Evolutionary conservation across 441 rosid species (phyloP).

Genomic region (Pelargonium cotyledonis): DNA sequence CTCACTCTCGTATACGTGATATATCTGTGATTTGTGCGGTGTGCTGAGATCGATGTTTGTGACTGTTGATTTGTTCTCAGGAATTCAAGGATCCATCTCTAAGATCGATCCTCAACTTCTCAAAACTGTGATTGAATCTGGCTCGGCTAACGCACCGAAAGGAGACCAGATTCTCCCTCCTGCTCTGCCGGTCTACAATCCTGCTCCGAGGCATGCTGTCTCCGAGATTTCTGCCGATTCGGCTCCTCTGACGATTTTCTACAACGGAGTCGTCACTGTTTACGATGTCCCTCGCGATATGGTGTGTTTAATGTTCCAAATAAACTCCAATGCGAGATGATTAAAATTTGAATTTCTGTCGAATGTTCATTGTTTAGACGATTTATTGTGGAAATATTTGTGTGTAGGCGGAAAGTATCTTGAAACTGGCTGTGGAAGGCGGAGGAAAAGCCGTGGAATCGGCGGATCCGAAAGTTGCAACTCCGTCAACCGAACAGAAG

Average conservation of each 20-base stretch:
- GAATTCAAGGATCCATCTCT: constrained; percentile 71
- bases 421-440: constrained; percentile 57
- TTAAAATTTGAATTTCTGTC: neutral
- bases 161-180: constrained; percentile 27
- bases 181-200: constrained; percentile 24
- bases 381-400: neutral
- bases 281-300: constrained; percentile 54
- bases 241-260: constrained; percentile 80
- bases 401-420: constrained; percentile 52
- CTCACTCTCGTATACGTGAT: too few relatives aligned
- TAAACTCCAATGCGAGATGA: neutral
- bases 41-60: too few relatives aligned
- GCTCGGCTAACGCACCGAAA: constrained; percentile 34
- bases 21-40: too few relatives aligned
- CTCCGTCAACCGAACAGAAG: constrained; percentile 22
- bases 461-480: constrained; percentile 17
- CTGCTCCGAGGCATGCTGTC: constrained; percentile 14
- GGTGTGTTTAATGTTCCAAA: constrained; percentile 22
- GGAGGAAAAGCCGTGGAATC: constrained; percentile 21
- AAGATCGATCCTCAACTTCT: constrained; percentile 72
- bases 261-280: constrained; percentile 66
- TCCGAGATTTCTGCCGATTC: constrained; percentile 27
- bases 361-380: neutral
- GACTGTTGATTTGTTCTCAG: constrained; percentile 23
- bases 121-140: constrained; percentile 57